Evolutionary conservation across 257 asterid genomes (phyloP).

Genomic region (Ilex aquifolium): DNA sequence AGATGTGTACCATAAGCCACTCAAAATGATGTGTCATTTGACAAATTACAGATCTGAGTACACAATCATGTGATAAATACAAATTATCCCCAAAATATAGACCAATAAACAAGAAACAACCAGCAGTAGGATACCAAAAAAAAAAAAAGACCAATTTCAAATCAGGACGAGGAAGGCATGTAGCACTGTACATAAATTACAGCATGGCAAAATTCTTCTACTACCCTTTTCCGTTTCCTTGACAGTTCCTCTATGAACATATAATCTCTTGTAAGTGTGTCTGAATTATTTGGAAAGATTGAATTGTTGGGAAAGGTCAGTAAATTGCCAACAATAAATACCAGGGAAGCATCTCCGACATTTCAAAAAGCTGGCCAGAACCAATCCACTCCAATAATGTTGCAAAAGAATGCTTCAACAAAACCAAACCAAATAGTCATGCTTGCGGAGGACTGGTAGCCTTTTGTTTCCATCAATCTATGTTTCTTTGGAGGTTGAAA

Average conservation of each 20-base stretch:
- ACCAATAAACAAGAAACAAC: too few species aligned
- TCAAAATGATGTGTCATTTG: too few species aligned
- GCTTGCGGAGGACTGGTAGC: conserved; percentile 15
- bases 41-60: too few species aligned
- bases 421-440: conserved; percentile 18
- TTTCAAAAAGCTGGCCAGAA: conserved; percentile 22
- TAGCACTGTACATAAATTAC: conserved; percentile 67
- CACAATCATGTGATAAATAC: too few species aligned
- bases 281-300: conserved; percentile 12
- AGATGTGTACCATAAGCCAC: too few species aligned
- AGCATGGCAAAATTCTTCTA: conserved; percentile 30
- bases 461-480: neutral
- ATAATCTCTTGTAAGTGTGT: conserved; percentile 19
- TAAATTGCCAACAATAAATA: conserved; percentile 14
- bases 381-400: conserved; percentile 23
- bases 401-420: conserved; percentile 33
- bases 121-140: neutral
- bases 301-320: conserved; percentile 26
- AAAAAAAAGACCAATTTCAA: neutral
- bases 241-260: conserved; percentile 20
- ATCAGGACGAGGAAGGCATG: conserved; percentile 24
- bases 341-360: neutral
- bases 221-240: conserved; percentile 21
- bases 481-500: conserved; percentile 5
- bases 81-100: too few species aligned